phyloP scores from a whole-genome alignment of 2,329 filamentous ascomycete species.

The Dryadomyces quercivorus region DNA sequence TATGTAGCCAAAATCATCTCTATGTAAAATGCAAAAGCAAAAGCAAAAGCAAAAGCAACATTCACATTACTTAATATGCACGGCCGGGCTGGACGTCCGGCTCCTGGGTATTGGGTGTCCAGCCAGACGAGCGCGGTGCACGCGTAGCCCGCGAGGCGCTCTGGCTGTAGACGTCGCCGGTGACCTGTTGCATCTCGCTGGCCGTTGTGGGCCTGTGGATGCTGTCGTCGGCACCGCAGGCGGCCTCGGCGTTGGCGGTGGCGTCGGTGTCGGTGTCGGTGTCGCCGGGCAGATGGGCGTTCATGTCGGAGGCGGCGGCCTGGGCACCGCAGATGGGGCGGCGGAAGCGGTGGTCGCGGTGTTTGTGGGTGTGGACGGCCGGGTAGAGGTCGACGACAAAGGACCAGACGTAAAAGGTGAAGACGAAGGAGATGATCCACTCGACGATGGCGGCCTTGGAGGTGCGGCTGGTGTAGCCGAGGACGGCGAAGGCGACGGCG shows the following conservation, averaged over 20 bases:
- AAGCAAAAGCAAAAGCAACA: no score
- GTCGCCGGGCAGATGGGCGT: not conserved
- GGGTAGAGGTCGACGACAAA: constrained; percentile 84
- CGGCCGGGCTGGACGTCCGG: constrained; percentile 5
- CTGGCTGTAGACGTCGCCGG: constrained; percentile 6
- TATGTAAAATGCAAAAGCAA: no score
- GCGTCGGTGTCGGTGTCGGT: not conserved
- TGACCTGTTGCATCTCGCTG: not conserved
- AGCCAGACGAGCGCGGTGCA: no score
- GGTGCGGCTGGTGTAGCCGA: constrained; percentile 32
- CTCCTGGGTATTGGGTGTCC: no score
- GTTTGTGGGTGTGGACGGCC: constrained; percentile 45
- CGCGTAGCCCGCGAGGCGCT: constrained; percentile 10
- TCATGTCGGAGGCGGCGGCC: not conserved
- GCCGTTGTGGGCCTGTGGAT: not conserved
- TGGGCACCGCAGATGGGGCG: constrained; percentile 1
- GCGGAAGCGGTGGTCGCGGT: constrained; percentile 19
- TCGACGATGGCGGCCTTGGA: constrained; percentile 71
- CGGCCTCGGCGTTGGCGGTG: not conserved
- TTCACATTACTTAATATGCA: no score
- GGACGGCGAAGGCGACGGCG: constrained; percentile 58
- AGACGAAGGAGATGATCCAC: constrained; percentile 68
- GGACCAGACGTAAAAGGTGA: constrained; percentile 75
- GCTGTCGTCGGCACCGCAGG: not conserved
- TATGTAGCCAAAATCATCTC: no score